Evolutionary conservation across 345 rosid genomes (phyloP).

Genomic region (Salix koriyanagi): DNA sequence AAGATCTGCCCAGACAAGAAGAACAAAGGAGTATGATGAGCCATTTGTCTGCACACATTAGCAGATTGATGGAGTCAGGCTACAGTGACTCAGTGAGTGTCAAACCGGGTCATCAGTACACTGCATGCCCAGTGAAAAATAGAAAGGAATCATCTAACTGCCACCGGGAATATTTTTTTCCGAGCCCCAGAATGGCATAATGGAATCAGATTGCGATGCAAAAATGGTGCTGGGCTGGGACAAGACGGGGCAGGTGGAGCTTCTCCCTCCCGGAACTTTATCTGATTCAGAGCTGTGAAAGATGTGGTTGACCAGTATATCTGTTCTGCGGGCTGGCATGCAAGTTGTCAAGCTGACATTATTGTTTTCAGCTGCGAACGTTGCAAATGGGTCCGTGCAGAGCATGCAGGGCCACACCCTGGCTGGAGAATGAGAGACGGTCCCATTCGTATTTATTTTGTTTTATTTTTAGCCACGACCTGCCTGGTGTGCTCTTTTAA

Average conservation of each 20-base stretch:
- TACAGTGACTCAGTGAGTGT: no score
- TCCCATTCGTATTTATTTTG: no score
- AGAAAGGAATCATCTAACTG: not conserved
- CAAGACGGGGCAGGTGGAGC: not conserved
- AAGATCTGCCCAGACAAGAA: no score
- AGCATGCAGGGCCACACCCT: not conserved
- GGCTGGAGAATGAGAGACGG: not conserved
- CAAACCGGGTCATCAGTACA: no score
- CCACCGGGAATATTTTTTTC: not conserved
- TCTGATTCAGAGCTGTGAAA: not conserved
- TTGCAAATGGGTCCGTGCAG: not conserved
- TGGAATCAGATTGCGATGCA: not conserved
- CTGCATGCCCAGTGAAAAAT: no score
- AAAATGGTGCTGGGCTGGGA: not conserved
- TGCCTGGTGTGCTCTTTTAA: no score
- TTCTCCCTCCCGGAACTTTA: not conserved
- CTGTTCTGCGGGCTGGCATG: not conserved
- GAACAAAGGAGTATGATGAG: no score
- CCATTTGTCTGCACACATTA: no score
- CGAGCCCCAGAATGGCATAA: not conserved
- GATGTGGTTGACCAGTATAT: not conserved
- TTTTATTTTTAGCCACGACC: no score
- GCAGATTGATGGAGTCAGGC: no score
- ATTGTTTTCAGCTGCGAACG: not conserved
- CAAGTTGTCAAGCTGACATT: not conserved